Percentiles rank a stretch among this genome's conserved stretches.
phyloP scores from a whole-genome alignment of 1,139 yeast species.

The Kurtzmaniella natalensis region DNA sequence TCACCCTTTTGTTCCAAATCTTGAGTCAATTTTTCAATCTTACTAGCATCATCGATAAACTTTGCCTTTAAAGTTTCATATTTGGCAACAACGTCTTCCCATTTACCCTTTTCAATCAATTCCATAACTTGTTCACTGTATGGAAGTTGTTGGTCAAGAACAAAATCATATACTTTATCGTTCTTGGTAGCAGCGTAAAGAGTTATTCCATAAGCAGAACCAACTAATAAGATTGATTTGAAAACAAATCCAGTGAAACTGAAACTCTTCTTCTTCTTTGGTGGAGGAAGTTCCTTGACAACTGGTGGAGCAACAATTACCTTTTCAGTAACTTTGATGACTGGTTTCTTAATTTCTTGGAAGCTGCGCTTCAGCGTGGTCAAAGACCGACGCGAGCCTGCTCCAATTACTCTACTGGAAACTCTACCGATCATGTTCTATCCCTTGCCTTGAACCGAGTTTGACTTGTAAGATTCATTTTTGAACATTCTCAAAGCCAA shows the following conservation, averaged over 20 bases:
- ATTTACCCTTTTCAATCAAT: slow-evolving; percentile 34
- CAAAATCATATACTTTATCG: slow-evolving; percentile 44
- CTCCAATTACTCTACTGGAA: not conserved
- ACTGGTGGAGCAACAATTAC: slow-evolving; percentile 1
- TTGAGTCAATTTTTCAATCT: slow-evolving; percentile 30
- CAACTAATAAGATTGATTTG: slow-evolving; percentile 25
- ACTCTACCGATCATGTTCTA: slow-evolving; percentile 4
- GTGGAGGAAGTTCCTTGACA: slow-evolving; percentile 4
- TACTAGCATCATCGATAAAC: slow-evolving; percentile 18
- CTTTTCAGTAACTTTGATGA: not conserved
- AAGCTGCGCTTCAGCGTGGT: slow-evolving; percentile 1
- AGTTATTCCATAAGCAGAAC: slow-evolving; percentile 36
- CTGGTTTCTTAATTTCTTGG: slow-evolving; percentile 1
- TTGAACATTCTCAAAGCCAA: slow-evolving; percentile 1
- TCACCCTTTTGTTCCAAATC: slow-evolving; percentile 33
- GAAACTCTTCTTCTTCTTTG: slow-evolving; percentile 22
- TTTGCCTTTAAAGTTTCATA: slow-evolving; percentile 18
- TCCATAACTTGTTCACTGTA: slow-evolving; percentile 41
- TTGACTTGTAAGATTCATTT: not conserved
- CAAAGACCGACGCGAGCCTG: not conserved
- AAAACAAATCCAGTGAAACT: slow-evolving; percentile 31
- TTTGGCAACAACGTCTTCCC: slow-evolving; percentile 27
- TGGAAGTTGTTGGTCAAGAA: slow-evolving; percentile 43
- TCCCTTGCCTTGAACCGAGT: slow-evolving; percentile 8
- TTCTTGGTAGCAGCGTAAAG: slow-evolving; percentile 42